Evolutionary conservation across 1,284 basidiomycete species (phyloP), one percentile per base, ranked within the genome.

Genomic region (Cutaneotrichosporon sp.): DNA sequence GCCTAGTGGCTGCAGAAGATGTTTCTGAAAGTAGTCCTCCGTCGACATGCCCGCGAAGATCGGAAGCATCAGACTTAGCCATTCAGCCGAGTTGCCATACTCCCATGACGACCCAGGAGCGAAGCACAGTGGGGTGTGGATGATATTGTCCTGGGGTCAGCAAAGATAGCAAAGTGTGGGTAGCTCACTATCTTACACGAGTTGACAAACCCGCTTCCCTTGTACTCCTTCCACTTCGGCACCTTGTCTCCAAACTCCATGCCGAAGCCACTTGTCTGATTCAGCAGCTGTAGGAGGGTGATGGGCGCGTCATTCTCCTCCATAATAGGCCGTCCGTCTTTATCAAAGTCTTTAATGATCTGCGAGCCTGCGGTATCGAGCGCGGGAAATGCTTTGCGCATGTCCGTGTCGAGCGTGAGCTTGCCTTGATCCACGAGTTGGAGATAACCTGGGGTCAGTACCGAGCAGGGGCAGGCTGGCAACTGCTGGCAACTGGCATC

Each of bases 241-340:
- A 68, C 65, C n/a, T 34, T 52, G 4, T 49, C 46, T 5, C 61
- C 62, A 51, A 65, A 64, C 48, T 68, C 67, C 20, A 33, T 46
- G 0, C 68, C 67, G 37, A 69, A 70, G 11, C 68, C 68, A 41
- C 60, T 60, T 12, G 64, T 64, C 59, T 68, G 68, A 46, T 70
- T 70, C 38, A 67, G 51, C 54, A 70, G 45, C 51, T 47, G 51
- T 2, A 19, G 8, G 3, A 70, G 45, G 4, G 63, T 65, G 32
- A 69, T 53, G 3, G 60, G 49, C 17, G 37, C 52, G 14, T 51
- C 24, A 24, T 57, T 46, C 12, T 14, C 20, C 17, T 48, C 52
- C 41, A 56, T 61, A 3, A 49, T 44, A 0, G 65, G 55, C 27
- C 52, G n/a, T 2, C 61, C 63, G 4, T 46, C 29, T 4, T 43